phyloP scores from a whole-genome alignment of 2,329 filamentous ascomycete species.

The Arthrinium phaeospermum region DNA sequence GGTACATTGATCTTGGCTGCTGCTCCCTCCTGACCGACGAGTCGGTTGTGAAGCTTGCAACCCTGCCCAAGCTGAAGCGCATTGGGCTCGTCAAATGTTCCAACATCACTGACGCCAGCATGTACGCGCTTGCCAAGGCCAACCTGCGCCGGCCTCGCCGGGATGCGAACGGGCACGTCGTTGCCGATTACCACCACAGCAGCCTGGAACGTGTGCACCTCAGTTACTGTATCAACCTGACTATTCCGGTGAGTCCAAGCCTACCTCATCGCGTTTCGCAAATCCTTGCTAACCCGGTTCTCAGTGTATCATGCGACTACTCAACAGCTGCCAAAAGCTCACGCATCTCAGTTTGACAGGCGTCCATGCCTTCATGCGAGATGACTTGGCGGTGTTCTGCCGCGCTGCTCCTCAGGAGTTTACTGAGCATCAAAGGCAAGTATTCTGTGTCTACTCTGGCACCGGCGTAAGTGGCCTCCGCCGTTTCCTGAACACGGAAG shows the following conservation, averaged over 20 bases:
- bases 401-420: slow-evolving; percentile 91
- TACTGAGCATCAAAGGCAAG: slow-evolving; percentile 90
- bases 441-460: slow-evolving; percentile 98
- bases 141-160: slow-evolving; percentile 59
- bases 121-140: slow-evolving; percentile 79
- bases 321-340: slow-evolving; percentile 89
- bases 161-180: slow-evolving; percentile 53
- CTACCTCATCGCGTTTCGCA: not conserved
- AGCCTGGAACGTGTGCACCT: slow-evolving; percentile 93
- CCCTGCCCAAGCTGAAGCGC: slow-evolving; percentile 88
- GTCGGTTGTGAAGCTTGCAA: slow-evolving; percentile 83
- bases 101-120: slow-evolving; percentile 87
- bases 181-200: slow-evolving; percentile 60
- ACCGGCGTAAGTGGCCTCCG: slow-evolving; percentile 80
- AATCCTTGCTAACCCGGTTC: too few relatives aligned
- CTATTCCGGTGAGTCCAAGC: slow-evolving; percentile 70
- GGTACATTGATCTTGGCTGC: slow-evolving; percentile 98
- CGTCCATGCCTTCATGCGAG: slow-evolving; percentile 85
- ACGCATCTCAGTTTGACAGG: slow-evolving; percentile 95
- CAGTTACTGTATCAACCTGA: slow-evolving; percentile 90
- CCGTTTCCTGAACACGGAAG: slow-evolving; percentile 71
- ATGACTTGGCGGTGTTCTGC: slow-evolving; percentile 85
- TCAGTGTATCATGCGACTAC: slow-evolving; percentile 85
- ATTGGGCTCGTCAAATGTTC: slow-evolving; percentile 96
- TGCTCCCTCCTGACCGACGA: slow-evolving; percentile 86